These are phyloP conservation scores for Phaeotremella skinneri DNA, from an alignment of 768 basidiomycete genomes.

Conservation along the genomic window DNA sequence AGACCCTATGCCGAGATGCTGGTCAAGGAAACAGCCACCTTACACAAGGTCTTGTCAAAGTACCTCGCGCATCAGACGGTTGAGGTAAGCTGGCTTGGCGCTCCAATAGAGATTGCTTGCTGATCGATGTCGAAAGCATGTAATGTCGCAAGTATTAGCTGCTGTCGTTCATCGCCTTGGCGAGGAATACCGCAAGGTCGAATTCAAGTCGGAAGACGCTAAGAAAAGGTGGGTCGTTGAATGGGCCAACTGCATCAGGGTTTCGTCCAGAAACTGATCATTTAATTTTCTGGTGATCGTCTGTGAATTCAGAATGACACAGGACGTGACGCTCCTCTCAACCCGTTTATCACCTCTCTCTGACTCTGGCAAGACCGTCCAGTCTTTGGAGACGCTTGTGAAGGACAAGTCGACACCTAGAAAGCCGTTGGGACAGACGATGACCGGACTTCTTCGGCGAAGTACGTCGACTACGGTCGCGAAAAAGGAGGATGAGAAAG, in stretches of 20 bases:
- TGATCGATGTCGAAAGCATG: conserved; percentile 59
- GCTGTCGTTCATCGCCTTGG: conserved; percentile 86
- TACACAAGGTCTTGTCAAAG: conserved; percentile 92
- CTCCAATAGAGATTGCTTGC: not conserved
- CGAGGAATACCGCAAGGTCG: conserved; percentile 79
- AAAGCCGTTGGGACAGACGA: conserved; percentile 37
- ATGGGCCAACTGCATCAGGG: not conserved
- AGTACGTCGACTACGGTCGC: conserved; percentile 9
- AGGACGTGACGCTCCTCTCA: conserved; percentile 73
- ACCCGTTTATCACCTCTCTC: conserved; percentile 72
- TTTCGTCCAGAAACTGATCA: not conserved
- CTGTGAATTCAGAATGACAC: conserved; percentile 62
- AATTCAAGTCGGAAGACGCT: conserved; percentile 75
- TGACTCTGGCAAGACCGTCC: conserved; percentile 62
- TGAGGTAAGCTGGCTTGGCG: conserved; percentile 61
- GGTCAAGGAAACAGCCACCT: conserved; percentile 88
- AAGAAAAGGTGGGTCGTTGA: conserved; percentile 78
- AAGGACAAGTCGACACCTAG: conserved; percentile 66
- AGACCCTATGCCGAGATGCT: conserved; percentile 78
- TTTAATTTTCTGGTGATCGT: not conserved
- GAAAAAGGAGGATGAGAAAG: conserved; percentile 10
- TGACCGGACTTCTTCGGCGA: conserved; percentile 39
- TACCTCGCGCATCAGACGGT: conserved; percentile 76
- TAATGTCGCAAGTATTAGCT: conserved; percentile 93
- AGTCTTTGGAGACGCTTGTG: conserved; percentile 81